phyloP scores from a whole-genome alignment of 176 grass and related monocot genomes.

The barley (Hordeum vulgare) region DNA sequence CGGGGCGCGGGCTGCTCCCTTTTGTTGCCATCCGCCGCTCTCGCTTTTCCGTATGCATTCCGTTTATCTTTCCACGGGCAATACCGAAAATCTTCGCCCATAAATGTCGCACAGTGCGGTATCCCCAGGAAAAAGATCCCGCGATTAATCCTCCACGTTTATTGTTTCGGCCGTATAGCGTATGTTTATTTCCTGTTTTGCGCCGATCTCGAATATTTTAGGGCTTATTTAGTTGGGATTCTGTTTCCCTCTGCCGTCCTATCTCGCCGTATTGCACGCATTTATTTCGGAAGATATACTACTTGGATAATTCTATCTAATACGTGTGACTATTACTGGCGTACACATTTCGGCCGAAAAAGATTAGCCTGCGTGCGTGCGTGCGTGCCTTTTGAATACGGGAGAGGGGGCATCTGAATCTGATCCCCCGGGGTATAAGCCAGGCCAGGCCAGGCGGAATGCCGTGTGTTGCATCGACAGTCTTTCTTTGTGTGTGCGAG shows the following conservation, averaged over 20 bases:
- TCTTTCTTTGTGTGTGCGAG: neutral
- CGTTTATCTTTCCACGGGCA: neutral
- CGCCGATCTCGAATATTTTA: neutral
- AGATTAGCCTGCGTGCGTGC: too few species aligned
- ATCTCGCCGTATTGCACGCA: too few species aligned
- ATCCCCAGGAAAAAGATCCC: neutral
- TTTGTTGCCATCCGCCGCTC: neutral
- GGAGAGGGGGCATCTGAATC: neutral
- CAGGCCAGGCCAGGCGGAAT: neutral
- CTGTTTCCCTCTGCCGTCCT: too few species aligned
- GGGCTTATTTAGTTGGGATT: too few species aligned
- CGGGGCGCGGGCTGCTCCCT: neutral
- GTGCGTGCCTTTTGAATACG: neutral
- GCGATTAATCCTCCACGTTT: neutral
- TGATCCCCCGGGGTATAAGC: neutral
- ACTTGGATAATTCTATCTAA: too few species aligned
- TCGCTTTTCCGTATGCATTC: neutral
- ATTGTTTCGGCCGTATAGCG: neutral
- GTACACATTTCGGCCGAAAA: too few species aligned
- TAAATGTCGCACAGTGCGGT: neutral
- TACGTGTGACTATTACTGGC: too few species aligned
- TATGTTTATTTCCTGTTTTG: neutral
- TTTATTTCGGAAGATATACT: too few species aligned
- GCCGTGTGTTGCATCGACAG: neutral
- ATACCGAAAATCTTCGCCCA: neutral